Base-by-base conservation (phyloP, 768 basidiomycete genomes). In the Guyanaporus albipodus region DNA sequence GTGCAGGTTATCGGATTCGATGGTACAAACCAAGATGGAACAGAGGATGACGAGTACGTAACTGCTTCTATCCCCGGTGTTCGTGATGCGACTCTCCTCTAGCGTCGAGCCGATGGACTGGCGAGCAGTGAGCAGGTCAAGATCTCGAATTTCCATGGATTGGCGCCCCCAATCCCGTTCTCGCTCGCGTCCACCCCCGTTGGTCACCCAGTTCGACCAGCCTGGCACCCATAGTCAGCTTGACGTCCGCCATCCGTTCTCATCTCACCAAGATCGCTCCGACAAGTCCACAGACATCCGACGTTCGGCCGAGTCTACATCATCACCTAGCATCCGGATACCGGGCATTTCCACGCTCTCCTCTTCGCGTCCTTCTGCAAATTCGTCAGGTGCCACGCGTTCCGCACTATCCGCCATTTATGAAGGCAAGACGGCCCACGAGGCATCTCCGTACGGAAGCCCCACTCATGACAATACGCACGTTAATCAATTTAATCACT, bases 91-190 rank as follows among this genome's bases (percentile, higher is more conserved):
- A 62, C 58, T 49, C 48, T 50, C 43, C 47, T 50, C 36, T 44
- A 59, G 83, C 49, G 71, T 73, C 44, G 76, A 78, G 36, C 70
- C 82, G 22, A 96, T 96, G 92, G 93, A 95, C 61, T 96, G 92
- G 93, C 77, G 91, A 39, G 83, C 88, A 26, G 82, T 91, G 63
- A 93, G 91, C 67, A 78, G 92, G 53, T 95, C 92, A 21, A 79
- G 91, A 58, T 94, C 92, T 12, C 81, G 92, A 19, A 84, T 85
- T 56, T 84, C 87, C 18, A 91, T 94, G 88, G 91, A 94, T 64
- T 93, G 91, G 91, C 75, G 85, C 46, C 83, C 87, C 27, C 69
- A 82, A 42, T 83, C 80, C 67, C 82, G 86, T 44, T 89, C 87
- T 24, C 80, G 85, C 43, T 88, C 87, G 35, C 78, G 90, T 29